phyloP scores from a whole-genome alignment of 1,284 basidiomycete species.

The Tilletia walkeri region DNA sequence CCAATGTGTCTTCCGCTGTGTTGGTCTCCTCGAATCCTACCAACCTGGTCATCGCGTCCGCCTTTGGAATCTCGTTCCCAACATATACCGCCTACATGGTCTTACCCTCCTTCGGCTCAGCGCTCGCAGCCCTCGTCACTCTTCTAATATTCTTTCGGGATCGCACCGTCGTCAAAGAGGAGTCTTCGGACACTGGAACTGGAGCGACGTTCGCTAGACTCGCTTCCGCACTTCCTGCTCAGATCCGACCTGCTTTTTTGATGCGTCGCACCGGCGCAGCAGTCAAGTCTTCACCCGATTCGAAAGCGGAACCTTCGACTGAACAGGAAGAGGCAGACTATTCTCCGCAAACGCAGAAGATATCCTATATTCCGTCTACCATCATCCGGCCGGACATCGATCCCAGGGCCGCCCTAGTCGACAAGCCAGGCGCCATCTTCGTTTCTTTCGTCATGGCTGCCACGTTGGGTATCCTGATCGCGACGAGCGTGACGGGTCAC shows the following conservation, averaged over 20 bases:
- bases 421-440: slow-evolving; percentile 62
- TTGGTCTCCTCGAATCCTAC: slow-evolving; percentile 57
- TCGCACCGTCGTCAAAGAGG: not conserved
- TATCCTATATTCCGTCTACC: slow-evolving; percentile 57
- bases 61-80: slow-evolving; percentile 48
- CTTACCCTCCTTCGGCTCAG: slow-evolving; percentile 42
- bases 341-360: not conserved
- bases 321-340: not conserved
- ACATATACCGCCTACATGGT: slow-evolving; percentile 53
- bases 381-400: slow-evolving; percentile 60
- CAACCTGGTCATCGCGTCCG: slow-evolving; percentile 56
- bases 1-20: slow-evolving; percentile 68
- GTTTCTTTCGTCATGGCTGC: slow-evolving; percentile 60
- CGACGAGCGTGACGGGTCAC: slow-evolving; percentile 61
- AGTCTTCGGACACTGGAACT: slow-evolving; percentile 16
- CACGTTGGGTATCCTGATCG: slow-evolving; percentile 65
- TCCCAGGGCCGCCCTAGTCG: slow-evolving; percentile 60
- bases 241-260: slow-evolving; percentile 14
- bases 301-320: not conserved
- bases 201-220: slow-evolving; percentile 24
- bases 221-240: slow-evolving; percentile 26
- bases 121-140: slow-evolving; percentile 32
- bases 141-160: slow-evolving; percentile 47
- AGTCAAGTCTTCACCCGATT: too few relatives aligned
- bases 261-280: not conserved